phyloP scores from a whole-genome alignment of 129 eudicot species.

The Flaveria robusta region DNA sequence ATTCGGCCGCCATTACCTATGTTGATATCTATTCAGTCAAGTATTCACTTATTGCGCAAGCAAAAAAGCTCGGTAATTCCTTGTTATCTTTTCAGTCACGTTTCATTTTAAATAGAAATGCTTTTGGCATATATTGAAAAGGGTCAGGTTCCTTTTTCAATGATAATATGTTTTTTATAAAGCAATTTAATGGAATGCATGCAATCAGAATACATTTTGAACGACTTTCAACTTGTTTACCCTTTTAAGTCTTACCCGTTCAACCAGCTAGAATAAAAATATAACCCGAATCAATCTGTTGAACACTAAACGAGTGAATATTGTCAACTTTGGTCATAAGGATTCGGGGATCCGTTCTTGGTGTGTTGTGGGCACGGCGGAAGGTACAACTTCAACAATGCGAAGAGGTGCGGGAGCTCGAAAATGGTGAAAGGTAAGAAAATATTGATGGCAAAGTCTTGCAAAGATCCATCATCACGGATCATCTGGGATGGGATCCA shows the following conservation, averaged over 20 bases:
- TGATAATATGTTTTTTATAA: neutral
- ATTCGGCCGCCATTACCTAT: slow-evolving; percentile 66
- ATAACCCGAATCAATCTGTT: neutral
- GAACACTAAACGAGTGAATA: neutral
- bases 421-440: slow-evolving; percentile 52
- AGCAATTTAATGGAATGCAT: no score
- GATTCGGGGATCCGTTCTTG: slow-evolving; percentile 70
- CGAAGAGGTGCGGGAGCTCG: slow-evolving; percentile 57
- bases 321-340: slow-evolving; percentile 33
- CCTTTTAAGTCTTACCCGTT: neutral
- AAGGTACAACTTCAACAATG: slow-evolving; percentile 64
- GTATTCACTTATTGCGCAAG: slow-evolving; percentile 57
- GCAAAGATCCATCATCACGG: slow-evolving; percentile 55
- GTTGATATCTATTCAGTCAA: slow-evolving; percentile 73
- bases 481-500: slow-evolving; percentile 81
- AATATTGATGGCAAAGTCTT: slow-evolving; percentile 50
- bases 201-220: neutral
- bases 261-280: neutral
- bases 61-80: slow-evolving; percentile 58
- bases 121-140: no score
- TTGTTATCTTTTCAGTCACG: neutral
- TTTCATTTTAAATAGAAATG: neutral
- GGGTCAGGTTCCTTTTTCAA: no score
- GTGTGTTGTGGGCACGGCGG: slow-evolving; percentile 89
- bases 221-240: neutral